Base-by-base conservation (phyloP, 495 filamentous ascomycete genomes). In the Aspergillus ostianus region DNA sequence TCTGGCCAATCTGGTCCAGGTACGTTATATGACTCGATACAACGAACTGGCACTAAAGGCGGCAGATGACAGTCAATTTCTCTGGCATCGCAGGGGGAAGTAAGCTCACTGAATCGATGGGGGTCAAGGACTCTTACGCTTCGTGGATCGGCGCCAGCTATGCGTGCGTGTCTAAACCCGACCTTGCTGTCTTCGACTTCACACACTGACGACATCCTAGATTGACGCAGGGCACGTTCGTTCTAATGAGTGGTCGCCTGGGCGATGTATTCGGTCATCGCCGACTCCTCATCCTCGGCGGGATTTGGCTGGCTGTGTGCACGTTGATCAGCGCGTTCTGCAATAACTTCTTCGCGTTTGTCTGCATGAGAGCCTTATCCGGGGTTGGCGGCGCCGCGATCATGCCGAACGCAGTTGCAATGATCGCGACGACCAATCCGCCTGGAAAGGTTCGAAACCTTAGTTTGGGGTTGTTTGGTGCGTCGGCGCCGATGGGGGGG, bases 191-290 rank as follows among this genome's bases (percentile, higher is more conserved):
- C 23, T 4, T 26, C 2, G 23, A 26, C 23, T 26, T 26, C 23
- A n/a, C 4, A 26, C 4, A 26, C 23, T 26, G 4, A 26, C 23
- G 23, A 26, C 4, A 6, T 2, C 7, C 26, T 45, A 78, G 75
- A 6, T 63, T 82, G 0, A 81, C 77, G 1, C 79, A 82, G 66
- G 78, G 79, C 15, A 70, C 80, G 12, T 82, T 82, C 56, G 81
- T 82, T 4, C 56, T 80, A 3, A 67, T 79, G 10, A 71, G 74
- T 46, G 82, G 82, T 32, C 73, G 81, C 13, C 64, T 83, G 19
- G 81, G 82, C 12, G 76, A 75, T 26, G 72, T 84, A 3, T 78
- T 74, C 61, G 82, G 79, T 6, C 79, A 83, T 58, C 79, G 77
- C 58, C 73, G 73, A 12, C 64, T 79, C 26, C 55, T 83, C 0